These are phyloP conservation scores for Durio zibethinus DNA, from an alignment of 345 rosid species.

Conservation along the genomic window DNA sequence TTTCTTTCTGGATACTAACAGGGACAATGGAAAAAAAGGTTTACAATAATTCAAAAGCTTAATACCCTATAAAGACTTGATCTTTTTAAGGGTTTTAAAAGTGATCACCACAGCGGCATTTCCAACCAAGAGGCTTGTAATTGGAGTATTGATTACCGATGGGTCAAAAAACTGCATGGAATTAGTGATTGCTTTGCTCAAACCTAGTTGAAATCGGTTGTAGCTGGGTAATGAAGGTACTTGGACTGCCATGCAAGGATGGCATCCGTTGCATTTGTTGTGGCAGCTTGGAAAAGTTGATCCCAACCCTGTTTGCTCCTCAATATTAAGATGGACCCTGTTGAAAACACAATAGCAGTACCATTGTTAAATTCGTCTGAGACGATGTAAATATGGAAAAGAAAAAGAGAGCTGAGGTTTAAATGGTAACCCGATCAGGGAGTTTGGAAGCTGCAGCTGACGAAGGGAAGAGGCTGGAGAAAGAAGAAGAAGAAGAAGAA, in stretches of 20 bases:
- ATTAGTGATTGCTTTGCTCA: not conserved
- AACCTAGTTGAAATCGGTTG: constrained; percentile 17
- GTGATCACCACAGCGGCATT: constrained; percentile 68
- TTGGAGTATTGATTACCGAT: constrained; percentile 62
- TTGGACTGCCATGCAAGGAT: constrained; percentile 89
- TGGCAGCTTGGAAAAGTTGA: constrained; percentile 90
- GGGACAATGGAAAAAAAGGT: not conserved
- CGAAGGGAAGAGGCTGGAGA: constrained; percentile 29
- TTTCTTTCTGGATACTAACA: not conserved
- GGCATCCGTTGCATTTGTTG: constrained; percentile 80
- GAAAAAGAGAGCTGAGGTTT: not conserved
- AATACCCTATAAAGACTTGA: not conserved
- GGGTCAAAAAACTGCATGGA: constrained; percentile 31
- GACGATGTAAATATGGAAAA: not conserved
- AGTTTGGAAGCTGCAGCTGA: constrained; percentile 19
- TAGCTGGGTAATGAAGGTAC: constrained; percentile 54
- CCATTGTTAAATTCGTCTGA: not conserved
- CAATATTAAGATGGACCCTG: constrained; percentile 46
- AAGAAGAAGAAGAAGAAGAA: constrained; percentile 15
- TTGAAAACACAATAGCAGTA: not conserved
- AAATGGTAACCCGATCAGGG: constrained; percentile 24
- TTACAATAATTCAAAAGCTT: constrained; percentile 4
- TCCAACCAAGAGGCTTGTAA: constrained; percentile 95
- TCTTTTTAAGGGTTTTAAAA: constrained; percentile 64
- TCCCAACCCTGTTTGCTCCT: constrained; percentile 76